Base-by-base conservation (phyloP, 2,329 filamentous ascomycete genomes). In the Colletotrichum lindemuthianum region DNA sequence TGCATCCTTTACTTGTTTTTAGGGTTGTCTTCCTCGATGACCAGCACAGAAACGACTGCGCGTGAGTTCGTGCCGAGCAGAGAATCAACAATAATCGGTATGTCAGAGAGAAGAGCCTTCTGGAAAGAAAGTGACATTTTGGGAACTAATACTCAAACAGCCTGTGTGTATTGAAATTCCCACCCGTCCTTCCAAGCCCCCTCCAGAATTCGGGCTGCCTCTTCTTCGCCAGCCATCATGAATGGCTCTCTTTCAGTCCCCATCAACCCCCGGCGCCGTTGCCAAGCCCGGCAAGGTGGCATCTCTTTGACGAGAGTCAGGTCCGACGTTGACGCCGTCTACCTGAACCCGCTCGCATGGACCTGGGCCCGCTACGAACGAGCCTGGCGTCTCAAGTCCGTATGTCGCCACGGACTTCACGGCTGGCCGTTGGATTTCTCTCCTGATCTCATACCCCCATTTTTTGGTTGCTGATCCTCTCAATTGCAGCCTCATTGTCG, bases 251-350 rank as follows among this genome's bases (percentile, higher is more conserved):
- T 43, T 36, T 53, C 58, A 12, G 48, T 49, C 41, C 34, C 40
- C 50, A 16, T n/a, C 51, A 39, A 61, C 33, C 48, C 56, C 55
- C 56, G 61, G 15, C 37, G 39, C 61, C 61, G 57, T 51, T 54
- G 57, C 61, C 57, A 65, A 61, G 45, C 11, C 58, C 44, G 61
- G 58, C 39, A 16, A 36, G 60, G 45, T 57, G 58, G 47, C 40
- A 51, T 32, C n/a, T 40, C 56, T 57, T 44, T 47, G 40, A 24
- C 11, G 4, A 39, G 39, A 36, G 33, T 47, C 15, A 24, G 40
- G 37, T 60, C 57, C 34, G 58, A 56, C 50, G 24, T 51, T 51
- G 47, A 50, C 45, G 58, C 45, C 51, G 45, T 61, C 15, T 15
- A 43, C 7, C 45, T 43, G 33, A 63, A 49, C 39, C 48, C 55